Evolutionary conservation across 1,284 basidiomycete genomes (phyloP), one percentile per base, ranked within the genome.

Genomic region (Austropuccinia psidii): DNA sequence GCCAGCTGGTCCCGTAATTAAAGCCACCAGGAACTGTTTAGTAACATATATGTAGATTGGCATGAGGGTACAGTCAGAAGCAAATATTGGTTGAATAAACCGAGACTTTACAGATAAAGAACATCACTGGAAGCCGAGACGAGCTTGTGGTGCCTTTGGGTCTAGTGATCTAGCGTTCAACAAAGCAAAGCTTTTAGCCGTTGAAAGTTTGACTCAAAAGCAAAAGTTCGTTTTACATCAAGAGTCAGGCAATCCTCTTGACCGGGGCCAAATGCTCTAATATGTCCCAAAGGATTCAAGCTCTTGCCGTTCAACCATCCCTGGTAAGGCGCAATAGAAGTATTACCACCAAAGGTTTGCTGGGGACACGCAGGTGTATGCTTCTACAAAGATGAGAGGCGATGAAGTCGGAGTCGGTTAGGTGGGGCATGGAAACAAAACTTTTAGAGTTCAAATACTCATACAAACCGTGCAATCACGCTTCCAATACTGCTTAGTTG

Each of bases 101-200:
- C n/a, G n/a, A n/a, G n/a, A n/a, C 21, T 58, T 6, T 50, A 72
- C 68, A 72, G 29, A 72, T 72, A 47, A 72, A 72, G 35, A 50
- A 50, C 57, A 72, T 72, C 33, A 72, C 58, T 13, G 58, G 57
- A 4, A 72, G 49, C 24, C 49, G 29, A 27, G 68, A 72, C 4
- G 31, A 41, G 55, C 43, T 37, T 3, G 43, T 72, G 27, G 47
- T 49, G 24, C 68, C 68, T 31, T 33, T 27, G 29, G 68, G 68
- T 60, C 58, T 43, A 41, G 68, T 39, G 45, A 62, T 62, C 68
- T 72, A 35, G 31, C 15, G 31, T 6, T 11, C 19, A 57, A 21
- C 3, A 62, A n/a, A 43, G 11, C 27, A 15, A 24, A 15, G 13
- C 21, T 8, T 1, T 33, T 1, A 27, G 6, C 19, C 4, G 47